Base-by-base conservation (phyloP, 768 basidiomycete species). In the Boletus barrowsii region DNA sequence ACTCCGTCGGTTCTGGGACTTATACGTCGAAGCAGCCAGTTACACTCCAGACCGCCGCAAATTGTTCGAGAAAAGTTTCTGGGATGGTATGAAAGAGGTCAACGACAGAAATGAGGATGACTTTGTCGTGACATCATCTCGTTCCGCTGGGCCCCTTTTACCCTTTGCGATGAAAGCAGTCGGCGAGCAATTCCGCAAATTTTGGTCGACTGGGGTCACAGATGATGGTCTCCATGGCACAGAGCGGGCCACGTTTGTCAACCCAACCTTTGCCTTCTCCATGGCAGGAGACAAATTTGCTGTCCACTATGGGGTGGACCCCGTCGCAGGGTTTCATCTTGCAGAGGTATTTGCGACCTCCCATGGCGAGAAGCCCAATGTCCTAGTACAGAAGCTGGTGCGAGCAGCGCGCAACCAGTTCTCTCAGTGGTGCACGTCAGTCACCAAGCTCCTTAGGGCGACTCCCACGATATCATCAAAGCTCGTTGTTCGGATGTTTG, bases 221-320 rank as follows among this genome's bases (percentile, higher is more conserved):
- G 64, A 68, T 9, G 68, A 66, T 39, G 63, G 64, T 8, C 7
- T 59, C 11, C 62, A 55, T 47, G 44, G 32, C 26, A 55, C 40
- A 4, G 58, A 56, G 3, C 52, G 36, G 13, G 51, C 63, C 18
- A 59, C 59, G 17, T 36, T 48, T 42, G 54, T 67, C 42, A 70
- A 72, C 18, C 69, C 69, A 1, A 72, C 69, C 10, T 71, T 70
- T 11, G 60, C 55, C 2, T 70, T 66, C 29, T 71, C 69, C 20
- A 13, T 42, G 14, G 47, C 59, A 2, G 53, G 62, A 17, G 61
- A 69, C 0, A 43, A 53, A 44, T 69, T 67, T 9, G 44, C 63
- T 18, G 60, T 69, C 3, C 71, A 69, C 37, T 72, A 68, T 44
- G 71, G 62, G 17, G 56, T 51, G 9, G 71, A 70, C 47, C 65